A percentile compares a stretch with the other conserved stretches of the same genome.
phyloP scores from a whole-genome alignment of 345 rosid species.

The Geranium brycei region DNA sequence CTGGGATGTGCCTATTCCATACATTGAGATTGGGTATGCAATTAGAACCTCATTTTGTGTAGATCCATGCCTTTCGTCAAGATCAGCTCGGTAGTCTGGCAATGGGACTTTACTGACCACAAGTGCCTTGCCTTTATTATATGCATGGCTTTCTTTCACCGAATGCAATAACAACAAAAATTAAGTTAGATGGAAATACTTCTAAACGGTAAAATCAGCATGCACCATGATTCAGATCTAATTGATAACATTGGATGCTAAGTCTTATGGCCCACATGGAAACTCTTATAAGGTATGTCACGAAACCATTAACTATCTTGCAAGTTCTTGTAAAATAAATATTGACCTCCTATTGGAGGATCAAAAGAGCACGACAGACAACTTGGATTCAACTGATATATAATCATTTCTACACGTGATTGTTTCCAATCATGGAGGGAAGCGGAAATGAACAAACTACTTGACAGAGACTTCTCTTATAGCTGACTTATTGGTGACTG shows the following conservation, averaged over 20 bases:
- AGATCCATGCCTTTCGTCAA: slow-evolving; percentile 89
- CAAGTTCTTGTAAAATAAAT: neutral
- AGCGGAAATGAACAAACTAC: neutral
- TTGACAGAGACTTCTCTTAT: neutral
- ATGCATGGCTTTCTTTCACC: slow-evolving; percentile 82
- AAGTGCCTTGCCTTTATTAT: slow-evolving; percentile 72
- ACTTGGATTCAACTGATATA: neutral
- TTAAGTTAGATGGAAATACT: slow-evolving; percentile 5
- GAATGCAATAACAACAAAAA: slow-evolving; percentile 18
- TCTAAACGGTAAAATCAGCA: neutral
- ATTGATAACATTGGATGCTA: neutral
- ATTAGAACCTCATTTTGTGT: slow-evolving; percentile 58
- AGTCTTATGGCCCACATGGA: no score
- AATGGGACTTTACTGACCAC: slow-evolving; percentile 89
- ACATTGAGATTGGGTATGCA: neutral
- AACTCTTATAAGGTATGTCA: no score
- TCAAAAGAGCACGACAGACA: neutral
- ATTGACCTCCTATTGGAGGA: neutral
- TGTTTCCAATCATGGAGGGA: no score
- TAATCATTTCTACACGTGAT: neutral
- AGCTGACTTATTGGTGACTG: neutral
- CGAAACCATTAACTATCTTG: neutral
- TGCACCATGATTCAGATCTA: neutral
- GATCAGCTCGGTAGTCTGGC: slow-evolving; percentile 86
- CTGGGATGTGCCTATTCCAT: neutral